Evolutionary conservation across 345 rosid species (phyloP).

Genomic region (Citrus maxima): DNA sequence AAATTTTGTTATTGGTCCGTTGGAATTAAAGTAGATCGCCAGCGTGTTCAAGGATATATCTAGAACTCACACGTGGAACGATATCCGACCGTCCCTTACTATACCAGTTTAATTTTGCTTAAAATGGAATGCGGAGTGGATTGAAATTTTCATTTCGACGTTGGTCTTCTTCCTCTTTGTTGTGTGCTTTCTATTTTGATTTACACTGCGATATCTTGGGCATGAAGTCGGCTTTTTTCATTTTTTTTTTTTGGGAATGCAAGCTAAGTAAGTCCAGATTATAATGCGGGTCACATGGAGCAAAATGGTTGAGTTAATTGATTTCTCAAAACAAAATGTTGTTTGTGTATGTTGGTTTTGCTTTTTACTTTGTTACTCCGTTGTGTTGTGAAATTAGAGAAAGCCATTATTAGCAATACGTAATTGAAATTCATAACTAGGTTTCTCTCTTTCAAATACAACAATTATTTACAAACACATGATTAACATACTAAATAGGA

Average conservation of each 20-base stretch:
- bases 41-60: conserved; percentile 34
- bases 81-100: conserved; percentile 15
- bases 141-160: neutral
- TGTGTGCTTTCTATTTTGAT: conserved; percentile 46
- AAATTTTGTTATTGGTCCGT: conserved; percentile 23
- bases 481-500: neutral
- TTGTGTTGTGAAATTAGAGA: neutral
- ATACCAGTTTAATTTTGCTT: neutral
- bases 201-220: conserved; percentile 16
- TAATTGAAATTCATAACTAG: neutral
- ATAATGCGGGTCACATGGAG: conserved; percentile 18
- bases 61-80: conserved; percentile 44
- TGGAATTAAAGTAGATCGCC: conserved; percentile 24
- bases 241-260: neutral
- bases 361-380: neutral
- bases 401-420: neutral
- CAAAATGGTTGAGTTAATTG: conserved; percentile 10
- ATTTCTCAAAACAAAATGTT: neutral
- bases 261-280: conserved; percentile 1
- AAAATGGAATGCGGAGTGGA: neutral
- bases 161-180: neutral
- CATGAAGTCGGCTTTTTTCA: neutral
- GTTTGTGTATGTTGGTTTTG: neutral
- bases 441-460: neutral
- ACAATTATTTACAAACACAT: no score